phyloP scores from a whole-genome alignment of 345 rosid genomes.

The Turnera subulata region DNA sequence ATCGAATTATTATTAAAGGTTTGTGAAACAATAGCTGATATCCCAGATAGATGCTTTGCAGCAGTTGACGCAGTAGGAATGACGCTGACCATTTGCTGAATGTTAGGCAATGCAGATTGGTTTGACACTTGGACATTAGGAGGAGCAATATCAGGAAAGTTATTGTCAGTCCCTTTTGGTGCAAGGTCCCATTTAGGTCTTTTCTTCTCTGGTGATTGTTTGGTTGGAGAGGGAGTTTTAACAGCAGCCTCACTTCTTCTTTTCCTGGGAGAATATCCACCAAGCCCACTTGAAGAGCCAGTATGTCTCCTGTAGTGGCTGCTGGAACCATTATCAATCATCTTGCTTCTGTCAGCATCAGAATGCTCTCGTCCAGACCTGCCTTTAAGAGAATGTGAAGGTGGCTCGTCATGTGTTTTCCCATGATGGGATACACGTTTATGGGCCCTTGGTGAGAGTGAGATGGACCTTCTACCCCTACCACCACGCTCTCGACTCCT shows the following conservation, averaged over 20 bases:
- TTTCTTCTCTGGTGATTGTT: constrained; percentile 65
- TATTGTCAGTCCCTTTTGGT: constrained; percentile 35
- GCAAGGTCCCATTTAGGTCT: constrained; percentile 78
- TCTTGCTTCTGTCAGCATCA: constrained; percentile 37
- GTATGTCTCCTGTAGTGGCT: constrained; percentile 49
- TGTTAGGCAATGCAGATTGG: constrained; percentile 35
- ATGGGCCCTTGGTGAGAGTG: constrained; percentile 47
- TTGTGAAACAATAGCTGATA: constrained; percentile 31
- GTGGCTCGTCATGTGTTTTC: constrained; percentile 39
- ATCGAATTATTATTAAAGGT: constrained; percentile 35
- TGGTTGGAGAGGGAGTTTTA: constrained; percentile 68
- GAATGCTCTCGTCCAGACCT: constrained; percentile 47
- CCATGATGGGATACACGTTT: constrained; percentile 40
- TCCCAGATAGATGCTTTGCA: constrained; percentile 40
- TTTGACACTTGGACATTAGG: constrained; percentile 40
- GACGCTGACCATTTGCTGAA: constrained; percentile 36
- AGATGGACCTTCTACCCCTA: constrained; percentile 47
- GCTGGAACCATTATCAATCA: constrained; percentile 41
- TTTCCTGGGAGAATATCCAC: constrained; percentile 94
- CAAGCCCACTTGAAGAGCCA: constrained; percentile 66
- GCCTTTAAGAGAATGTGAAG: constrained; percentile 37
- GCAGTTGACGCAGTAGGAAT: constrained; percentile 32
- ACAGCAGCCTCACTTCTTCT: constrained; percentile 58
- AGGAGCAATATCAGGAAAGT: constrained; percentile 31
- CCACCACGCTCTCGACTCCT: constrained; percentile 60